Evolutionary conservation across 805 yeast species (phyloP).

Genomic region (Suhomyces vadensis): DNA sequence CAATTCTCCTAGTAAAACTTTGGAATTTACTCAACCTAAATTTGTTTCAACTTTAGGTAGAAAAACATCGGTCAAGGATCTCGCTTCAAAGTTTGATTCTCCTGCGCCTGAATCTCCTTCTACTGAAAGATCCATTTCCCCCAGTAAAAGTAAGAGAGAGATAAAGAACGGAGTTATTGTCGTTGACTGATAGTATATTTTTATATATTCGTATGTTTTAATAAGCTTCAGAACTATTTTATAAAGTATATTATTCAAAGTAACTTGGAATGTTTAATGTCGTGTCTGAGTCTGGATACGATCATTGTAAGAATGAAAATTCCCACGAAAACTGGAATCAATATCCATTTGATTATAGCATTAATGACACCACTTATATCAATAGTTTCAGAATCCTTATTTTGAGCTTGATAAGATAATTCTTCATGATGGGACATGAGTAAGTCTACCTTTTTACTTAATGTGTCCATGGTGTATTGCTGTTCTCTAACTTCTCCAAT

Average conservation of each 20-base stretch:
- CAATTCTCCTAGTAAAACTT: conserved; percentile 12
- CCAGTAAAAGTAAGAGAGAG: conserved; percentile 11
- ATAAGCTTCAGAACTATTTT: no score
- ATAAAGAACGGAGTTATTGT: conserved; percentile 3
- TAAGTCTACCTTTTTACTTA: conserved; percentile 40
- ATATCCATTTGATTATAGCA: conserved; percentile 37
- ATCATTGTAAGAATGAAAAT: conserved; percentile 44
- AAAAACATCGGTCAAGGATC: conserved; percentile 35
- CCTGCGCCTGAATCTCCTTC: conserved; percentile 15
- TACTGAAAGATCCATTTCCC: conserved; percentile 16
- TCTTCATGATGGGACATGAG: conserved; percentile 43
- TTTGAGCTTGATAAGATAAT: conserved; percentile 25
- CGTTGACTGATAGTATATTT: conserved; percentile 4
- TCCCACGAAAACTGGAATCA: conserved; percentile 42
- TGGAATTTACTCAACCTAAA: conserved; percentile 31
- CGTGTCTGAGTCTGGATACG: conserved; percentile 57
- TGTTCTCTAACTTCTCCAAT: conserved; percentile 45
- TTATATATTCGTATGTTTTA: background rate
- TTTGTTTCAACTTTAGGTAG: conserved; percentile 28
- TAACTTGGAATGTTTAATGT: conserved; percentile 59
- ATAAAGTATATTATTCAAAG: conserved; percentile 34
- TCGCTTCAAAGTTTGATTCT: conserved; percentile 30
- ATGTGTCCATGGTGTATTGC: conserved; percentile 33
- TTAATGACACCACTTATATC: conserved; percentile 21
- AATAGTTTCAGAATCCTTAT: conserved; percentile 7